Percentiles rank a stretch among this genome's conserved stretches.
Conservation (phyloP, 1,139 yeast species). For the Scheffersomyces quercinus region DNA sequence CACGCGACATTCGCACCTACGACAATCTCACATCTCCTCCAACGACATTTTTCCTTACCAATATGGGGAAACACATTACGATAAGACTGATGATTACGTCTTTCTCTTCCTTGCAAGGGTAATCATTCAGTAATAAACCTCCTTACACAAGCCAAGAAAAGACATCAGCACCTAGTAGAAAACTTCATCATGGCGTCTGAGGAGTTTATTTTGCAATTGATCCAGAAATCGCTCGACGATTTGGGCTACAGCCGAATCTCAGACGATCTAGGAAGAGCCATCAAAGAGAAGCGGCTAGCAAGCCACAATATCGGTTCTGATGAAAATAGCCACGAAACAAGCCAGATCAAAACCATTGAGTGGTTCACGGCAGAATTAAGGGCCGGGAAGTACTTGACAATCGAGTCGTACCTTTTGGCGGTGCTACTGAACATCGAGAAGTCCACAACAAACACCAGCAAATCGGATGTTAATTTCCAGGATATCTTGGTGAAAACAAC, state of each 20-base stretch:
- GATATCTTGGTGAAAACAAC: not conserved
- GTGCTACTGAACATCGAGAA: not conserved
- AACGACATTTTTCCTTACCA: too few species aligned
- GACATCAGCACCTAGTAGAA: not conserved
- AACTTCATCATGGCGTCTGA: constrained; percentile 18
- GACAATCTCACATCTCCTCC: too few species aligned
- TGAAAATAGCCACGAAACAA: not conserved
- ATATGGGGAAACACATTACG: not conserved
- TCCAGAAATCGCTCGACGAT: constrained; percentile 32
- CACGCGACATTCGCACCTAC: too few species aligned
- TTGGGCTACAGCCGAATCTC: constrained; percentile 26
- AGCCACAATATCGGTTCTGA: constrained; percentile 2
- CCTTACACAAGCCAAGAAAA: not conserved
- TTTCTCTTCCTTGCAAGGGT: not conserved
- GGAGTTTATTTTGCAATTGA: constrained; percentile 32
- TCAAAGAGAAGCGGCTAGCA: constrained; percentile 7
- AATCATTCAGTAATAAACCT: not conserved
- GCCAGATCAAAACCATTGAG: constrained; percentile 12
- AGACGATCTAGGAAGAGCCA: constrained; percentile 12
- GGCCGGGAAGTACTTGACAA: constrained; percentile 22
- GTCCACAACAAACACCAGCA: not conserved
- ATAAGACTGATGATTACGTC: constrained; percentile 1
- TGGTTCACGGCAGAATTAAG: constrained; percentile 26
- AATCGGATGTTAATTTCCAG: not conserved
- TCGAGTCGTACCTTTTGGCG: constrained; percentile 8